Base-by-base conservation (phyloP, 108 stramenopile genomes). In the Cyclotella baltica region DNA sequence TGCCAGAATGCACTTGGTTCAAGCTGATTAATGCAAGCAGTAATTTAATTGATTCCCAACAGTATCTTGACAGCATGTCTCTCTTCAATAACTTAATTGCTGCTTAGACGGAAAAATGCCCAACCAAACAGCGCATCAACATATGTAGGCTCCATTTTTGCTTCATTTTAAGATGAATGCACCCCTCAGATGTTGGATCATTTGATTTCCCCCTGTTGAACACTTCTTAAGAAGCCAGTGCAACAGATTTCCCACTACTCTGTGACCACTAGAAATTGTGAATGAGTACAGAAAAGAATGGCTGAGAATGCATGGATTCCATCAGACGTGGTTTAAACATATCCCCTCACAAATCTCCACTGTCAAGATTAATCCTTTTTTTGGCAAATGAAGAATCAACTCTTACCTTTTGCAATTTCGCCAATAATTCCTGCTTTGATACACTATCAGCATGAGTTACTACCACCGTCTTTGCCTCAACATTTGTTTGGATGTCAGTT, bases 361-460 rank as follows among this genome's bases (percentile, higher is more conserved):
- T 40, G 18, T 25, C 20, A 56, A 29, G 6, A 63, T 29, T 29
- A 57, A 59, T 25, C 29, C 27, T 47, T 34, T 22, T 2, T 30
- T 18, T 62, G 4, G 9, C 3, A 52, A 4, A 27, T 25, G n/a
- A 50, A 79, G n/a, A n/a, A n/a, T n/a, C n/a, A n/a, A n/a, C n/a
- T n/a, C 83, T 59, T 67, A 88, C 88, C 82, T 92, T 94, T 83
- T 85, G 70, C 27, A 94, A 78, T 59, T 91, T 92, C 47, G 89
- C 90, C 66, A 91, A 63, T 86, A 94, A 85, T 28, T 69, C 76
- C 40, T 81, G 66, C 16, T 88, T 83, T 2, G 91, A 69, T 25
- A 92, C 88, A 30, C 67, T 72, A 16, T 83, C 86, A 43, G 81
- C 80, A 16, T 88, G 87, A 13, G 83, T 65, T 11, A 94, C 91